Evolutionary conservation across 2,329 filamentous ascomycete genomes (phyloP).

Genomic region (Incumbomyces lentus): DNA sequence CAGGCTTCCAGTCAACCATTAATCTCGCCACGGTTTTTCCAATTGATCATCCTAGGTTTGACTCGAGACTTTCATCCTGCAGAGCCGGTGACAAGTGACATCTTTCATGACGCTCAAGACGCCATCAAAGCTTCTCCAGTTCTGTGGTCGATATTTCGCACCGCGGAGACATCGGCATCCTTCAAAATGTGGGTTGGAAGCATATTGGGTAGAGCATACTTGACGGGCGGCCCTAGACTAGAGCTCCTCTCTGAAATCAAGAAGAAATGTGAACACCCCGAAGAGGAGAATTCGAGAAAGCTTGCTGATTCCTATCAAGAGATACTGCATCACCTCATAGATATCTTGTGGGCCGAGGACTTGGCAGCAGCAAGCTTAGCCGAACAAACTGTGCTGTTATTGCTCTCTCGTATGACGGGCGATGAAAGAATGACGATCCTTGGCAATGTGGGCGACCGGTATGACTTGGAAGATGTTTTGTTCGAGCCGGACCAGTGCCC

Average conservation of each 20-base stretch:
- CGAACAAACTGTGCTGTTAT: conserved; percentile 2
- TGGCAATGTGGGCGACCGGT: conserved; percentile 24
- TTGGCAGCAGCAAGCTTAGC: conserved; percentile 3
- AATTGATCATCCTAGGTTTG: conserved; percentile 61
- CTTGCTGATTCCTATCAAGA: neutral
- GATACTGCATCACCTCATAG: conserved; percentile 17
- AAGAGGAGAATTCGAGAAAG: neutral
- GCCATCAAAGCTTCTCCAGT: conserved; percentile 53
- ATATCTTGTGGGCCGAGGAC: conserved; percentile 7
- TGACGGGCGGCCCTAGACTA: conserved; percentile 52
- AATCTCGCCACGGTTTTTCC: conserved; percentile 58
- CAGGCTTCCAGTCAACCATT: conserved; percentile 52
- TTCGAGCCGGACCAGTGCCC: neutral
- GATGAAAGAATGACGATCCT: neutral
- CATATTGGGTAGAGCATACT: conserved; percentile 74
- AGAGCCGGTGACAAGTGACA: conserved; percentile 48
- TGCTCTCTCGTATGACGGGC: neutral
- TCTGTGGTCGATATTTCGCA: conserved; percentile 66
- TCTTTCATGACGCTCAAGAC: conserved; percentile 56
- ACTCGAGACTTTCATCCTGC: conserved; percentile 64
- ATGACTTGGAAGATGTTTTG: conserved; percentile 12
- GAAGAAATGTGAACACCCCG: no score
- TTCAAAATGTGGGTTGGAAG: conserved; percentile 80
- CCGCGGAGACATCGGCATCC: conserved; percentile 51
- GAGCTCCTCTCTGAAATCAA: neutral